Conservation (phyloP, 2,329 filamentous ascomycete species). For the Aaosphaeria arxii region DNA sequence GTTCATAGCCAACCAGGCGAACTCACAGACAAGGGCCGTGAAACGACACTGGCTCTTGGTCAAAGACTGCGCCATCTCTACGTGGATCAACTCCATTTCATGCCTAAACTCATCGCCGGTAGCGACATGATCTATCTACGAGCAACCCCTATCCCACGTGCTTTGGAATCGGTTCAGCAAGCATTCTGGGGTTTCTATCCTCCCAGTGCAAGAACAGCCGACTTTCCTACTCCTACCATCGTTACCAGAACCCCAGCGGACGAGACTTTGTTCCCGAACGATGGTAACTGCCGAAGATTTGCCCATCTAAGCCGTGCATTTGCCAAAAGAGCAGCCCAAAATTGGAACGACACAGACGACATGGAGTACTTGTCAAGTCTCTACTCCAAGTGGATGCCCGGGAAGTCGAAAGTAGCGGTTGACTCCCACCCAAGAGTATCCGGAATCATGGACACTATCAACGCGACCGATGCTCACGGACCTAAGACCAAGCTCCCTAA, state of each 20-base stretch:
- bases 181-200: slow-evolving; percentile 50
- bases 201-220: slow-evolving; percentile 37
- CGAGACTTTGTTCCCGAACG: slow-evolving; percentile 51
- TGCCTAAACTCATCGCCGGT: slow-evolving; percentile 43
- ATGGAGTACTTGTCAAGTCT: slow-evolving; percentile 79
- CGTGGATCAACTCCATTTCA: slow-evolving; percentile 48
- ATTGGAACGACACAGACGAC: slow-evolving; percentile 62
- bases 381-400: slow-evolving; percentile 83
- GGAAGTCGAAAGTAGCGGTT: slow-evolving; percentile 66
- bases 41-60: slow-evolving; percentile 49
- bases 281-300: slow-evolving; percentile 48
- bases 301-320: slow-evolving; percentile 47
- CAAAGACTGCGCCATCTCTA: slow-evolving; percentile 49
- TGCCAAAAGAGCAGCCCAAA: slow-evolving; percentile 45
- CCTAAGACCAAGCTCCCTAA: slow-evolving; percentile 73
- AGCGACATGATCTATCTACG: slow-evolving; percentile 46
- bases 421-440: slow-evolving; percentile 80
- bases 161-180: slow-evolving; percentile 51
- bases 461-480: slow-evolving; percentile 82
- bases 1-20: slow-evolving; percentile 43
- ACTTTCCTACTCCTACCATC: slow-evolving; percentile 44
- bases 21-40: slow-evolving; percentile 49
- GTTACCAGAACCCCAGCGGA: slow-evolving; percentile 44
- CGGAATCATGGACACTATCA: slow-evolving; percentile 93
- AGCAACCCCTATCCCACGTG: slow-evolving; percentile 49